These are phyloP conservation scores for Nannochloropsis salina DNA, from an alignment of 108 stramenopile genomes.

Conservation along the genomic window DNA sequence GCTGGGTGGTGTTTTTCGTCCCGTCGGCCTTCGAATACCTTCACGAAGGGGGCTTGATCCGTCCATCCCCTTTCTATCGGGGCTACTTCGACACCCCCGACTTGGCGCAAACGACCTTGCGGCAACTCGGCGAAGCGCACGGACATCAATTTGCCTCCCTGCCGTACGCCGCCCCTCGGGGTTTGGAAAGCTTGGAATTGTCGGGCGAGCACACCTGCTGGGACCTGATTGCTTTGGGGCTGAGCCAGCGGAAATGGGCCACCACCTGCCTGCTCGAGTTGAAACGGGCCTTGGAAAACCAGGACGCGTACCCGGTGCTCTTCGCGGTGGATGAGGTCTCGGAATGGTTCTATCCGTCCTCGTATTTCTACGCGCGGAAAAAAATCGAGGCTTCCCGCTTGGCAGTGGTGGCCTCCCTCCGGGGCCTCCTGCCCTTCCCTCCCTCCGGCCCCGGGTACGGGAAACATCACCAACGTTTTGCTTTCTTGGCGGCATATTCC, in stretches of 20 bases:
- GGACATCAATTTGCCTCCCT: background rate
- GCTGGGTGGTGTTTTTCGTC: background rate
- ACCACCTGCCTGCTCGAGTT: background rate
- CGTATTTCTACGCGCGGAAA: background rate
- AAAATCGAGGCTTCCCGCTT: background rate
- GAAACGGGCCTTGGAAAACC: background rate
- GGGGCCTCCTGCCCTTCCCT: background rate
- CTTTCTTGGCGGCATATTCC: background rate
- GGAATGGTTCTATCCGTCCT: background rate
- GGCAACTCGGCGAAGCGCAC: background rate
- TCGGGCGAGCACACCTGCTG: background rate
- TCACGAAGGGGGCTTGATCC: constrained; percentile 16
- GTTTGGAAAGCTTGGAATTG: background rate
- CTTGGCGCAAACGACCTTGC: background rate
- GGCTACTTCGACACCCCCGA: background rate
- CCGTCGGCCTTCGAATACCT: background rate
- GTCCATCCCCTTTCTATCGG: background rate
- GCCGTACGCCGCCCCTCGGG: background rate
- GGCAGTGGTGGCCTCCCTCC: background rate
- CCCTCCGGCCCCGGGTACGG: background rate
- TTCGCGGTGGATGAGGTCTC: background rate
- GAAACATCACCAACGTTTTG: constrained; percentile 12
- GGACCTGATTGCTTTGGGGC: background rate
- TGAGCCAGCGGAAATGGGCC: background rate
- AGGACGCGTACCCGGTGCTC: background rate